Percentiles rank a stretch among this genome's conserved stretches.
These are phyloP conservation scores for Wolfiporia cocos DNA, from an alignment of 1,284 basidiomycete species.

Conservation along the genomic window DNA sequence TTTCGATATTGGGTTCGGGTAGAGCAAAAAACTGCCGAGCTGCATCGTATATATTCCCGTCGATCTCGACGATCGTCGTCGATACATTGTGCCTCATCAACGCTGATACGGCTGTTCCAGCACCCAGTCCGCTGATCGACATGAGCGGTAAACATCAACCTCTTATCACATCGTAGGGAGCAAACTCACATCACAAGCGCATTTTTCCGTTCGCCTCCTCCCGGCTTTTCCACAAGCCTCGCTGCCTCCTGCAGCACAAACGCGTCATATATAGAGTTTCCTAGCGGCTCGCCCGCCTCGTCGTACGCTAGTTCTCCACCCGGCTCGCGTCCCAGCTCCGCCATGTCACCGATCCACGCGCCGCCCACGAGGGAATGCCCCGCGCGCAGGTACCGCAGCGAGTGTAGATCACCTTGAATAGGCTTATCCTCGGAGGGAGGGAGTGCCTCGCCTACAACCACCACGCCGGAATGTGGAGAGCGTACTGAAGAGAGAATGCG, in stretches of 20 bases:
- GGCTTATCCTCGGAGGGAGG: slow-evolving; percentile 29
- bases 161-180: neutral
- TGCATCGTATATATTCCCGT: slow-evolving; percentile 82
- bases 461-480: slow-evolving; percentile 65
- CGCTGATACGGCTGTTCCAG: slow-evolving; percentile 73
- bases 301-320: slow-evolving; percentile 38
- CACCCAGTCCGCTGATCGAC: slow-evolving; percentile 82
- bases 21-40: slow-evolving; percentile 76
- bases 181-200: slow-evolving; percentile 66
- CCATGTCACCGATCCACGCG: slow-evolving; percentile 66
- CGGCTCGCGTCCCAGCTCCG: slow-evolving; percentile 35
- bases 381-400: slow-evolving; percentile 76
- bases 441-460: slow-evolving; percentile 73
- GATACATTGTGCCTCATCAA: slow-evolving; percentile 63
- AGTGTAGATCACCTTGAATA: slow-evolving; percentile 30
- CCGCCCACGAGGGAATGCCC: slow-evolving; percentile 89
- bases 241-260: slow-evolving; percentile 85
- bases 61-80: slow-evolving; percentile 80
- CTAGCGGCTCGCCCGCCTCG: slow-evolving; percentile 45
- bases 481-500: slow-evolving; percentile 64
- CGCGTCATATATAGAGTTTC: slow-evolving; percentile 77
- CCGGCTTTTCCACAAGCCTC: slow-evolving; percentile 52
- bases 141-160: no score
- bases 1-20: slow-evolving; percentile 46
- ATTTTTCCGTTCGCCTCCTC: slow-evolving; percentile 30